Evolutionary conservation across 371 early-diverging fungal genomes (phyloP).

Genomic region (Lichtheimia hyalospora): DNA sequence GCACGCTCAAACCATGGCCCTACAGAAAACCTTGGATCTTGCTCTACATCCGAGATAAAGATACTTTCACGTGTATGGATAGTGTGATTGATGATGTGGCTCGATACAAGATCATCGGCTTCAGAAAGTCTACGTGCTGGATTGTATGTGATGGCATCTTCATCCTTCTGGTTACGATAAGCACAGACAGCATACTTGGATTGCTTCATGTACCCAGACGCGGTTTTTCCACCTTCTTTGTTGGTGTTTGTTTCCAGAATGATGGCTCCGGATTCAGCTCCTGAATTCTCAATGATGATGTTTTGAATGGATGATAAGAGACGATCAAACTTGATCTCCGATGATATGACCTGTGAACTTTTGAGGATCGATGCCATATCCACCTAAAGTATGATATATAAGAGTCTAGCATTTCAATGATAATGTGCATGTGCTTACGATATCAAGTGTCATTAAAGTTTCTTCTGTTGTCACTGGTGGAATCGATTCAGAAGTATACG

Average conservation of each 20-base stretch:
- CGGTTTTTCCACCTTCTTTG: too few relatives aligned
- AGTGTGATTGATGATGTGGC: slow-evolving; percentile 40
- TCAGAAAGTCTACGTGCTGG: slow-evolving; percentile 34
- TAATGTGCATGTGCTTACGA: slow-evolving; percentile 24
- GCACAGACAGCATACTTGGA: slow-evolving; percentile 42
- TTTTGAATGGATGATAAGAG: slow-evolving; percentile 39
- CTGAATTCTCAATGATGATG: slow-evolving; percentile 50
- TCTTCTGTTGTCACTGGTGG: slow-evolving; percentile 44
- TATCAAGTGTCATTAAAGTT: slow-evolving; percentile 44
- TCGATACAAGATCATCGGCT: slow-evolving; percentile 35
- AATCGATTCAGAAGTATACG: background rate
- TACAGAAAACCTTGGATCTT: slow-evolving; percentile 42
- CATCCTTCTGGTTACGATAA: slow-evolving; percentile 32
- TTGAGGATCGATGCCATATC: slow-evolving; percentile 52
- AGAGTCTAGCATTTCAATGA: too few relatives aligned
- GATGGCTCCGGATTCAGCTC: slow-evolving; percentile 47
- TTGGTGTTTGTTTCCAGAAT: slow-evolving; percentile 20
- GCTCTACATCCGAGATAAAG: slow-evolving; percentile 37
- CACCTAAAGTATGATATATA: too few relatives aligned
- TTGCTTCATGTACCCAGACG: too few relatives aligned
- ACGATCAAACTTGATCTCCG: slow-evolving; percentile 45
- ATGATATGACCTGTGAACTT: slow-evolving; percentile 47
- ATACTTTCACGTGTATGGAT: slow-evolving; percentile 43
- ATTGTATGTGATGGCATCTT: slow-evolving; percentile 35
- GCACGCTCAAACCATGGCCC: slow-evolving; percentile 48